phyloP scores from a whole-genome alignment of 495 filamentous ascomycete species.

The Ascodesmis nigricans region DNA sequence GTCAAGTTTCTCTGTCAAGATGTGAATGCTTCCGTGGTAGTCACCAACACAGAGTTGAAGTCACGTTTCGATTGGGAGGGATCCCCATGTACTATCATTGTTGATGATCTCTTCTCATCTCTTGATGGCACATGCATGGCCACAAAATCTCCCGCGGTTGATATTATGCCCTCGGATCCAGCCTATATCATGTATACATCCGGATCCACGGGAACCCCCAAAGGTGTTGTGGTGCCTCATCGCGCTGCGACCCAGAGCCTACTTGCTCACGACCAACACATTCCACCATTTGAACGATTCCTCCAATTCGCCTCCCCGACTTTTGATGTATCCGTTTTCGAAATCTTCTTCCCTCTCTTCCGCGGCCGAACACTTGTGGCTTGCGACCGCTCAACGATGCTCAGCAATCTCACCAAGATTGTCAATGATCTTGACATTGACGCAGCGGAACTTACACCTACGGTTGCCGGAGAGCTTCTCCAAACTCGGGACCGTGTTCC shows the following conservation, averaged over 20 bases:
- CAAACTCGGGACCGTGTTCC: constrained; percentile 38
- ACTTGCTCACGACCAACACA: constrained; percentile 50
- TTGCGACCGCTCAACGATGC: constrained; percentile 38
- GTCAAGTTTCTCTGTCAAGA: constrained; percentile 52
- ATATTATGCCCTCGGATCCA: constrained; percentile 25
- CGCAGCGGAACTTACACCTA: constrained; percentile 63
- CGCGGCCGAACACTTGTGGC: constrained; percentile 48
- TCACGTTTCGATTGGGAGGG: constrained; percentile 19
- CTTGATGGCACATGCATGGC: neutral
- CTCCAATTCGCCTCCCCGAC: constrained; percentile 73
- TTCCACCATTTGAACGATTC: constrained; percentile 51
- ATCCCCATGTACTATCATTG: constrained; percentile 22
- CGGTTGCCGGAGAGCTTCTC: constrained; percentile 48
- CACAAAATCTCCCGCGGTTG: constrained; percentile 8
- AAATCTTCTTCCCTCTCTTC: constrained; percentile 64
- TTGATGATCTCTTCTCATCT: no score
- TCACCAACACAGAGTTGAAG: constrained; percentile 27
- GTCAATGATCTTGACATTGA: constrained; percentile 46
- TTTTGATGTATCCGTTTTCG: constrained; percentile 75
- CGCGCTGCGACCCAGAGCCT: constrained; percentile 51
- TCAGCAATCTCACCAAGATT: constrained; percentile 43
- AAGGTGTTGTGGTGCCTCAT: constrained; percentile 65
- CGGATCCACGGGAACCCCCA: constrained; percentile 71
- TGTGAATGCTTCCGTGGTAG: constrained; percentile 34
- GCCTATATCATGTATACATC: constrained; percentile 88